Evolutionary conservation across 768 basidiomycete species (phyloP), one percentile per base, ranked within the genome.

Genomic region (Termitomyces sp.): DNA sequence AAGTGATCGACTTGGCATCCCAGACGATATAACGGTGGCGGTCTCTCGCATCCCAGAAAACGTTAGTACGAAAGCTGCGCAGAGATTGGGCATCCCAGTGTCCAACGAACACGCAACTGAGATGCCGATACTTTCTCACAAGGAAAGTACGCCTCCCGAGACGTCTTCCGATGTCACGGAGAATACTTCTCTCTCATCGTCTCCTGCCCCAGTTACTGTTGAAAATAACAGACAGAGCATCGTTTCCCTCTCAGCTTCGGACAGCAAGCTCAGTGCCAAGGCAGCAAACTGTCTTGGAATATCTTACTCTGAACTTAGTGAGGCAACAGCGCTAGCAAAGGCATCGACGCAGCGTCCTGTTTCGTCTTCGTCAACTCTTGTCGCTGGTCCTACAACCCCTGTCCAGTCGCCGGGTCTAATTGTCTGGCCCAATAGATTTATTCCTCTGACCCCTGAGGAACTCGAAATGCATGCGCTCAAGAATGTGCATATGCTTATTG

Each of bases 401-500:
- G 63, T 75, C 44, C 86, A 87, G 64, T 83, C 83, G 1, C 77
- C 84, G 6, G 88, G 88, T 1, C 67, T 90, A 7, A 63, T 89
- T 22, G 68, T 88, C 34, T 80, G 73, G 75, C 83, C 80, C 7
- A 69, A 75, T 24, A 81, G 78, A 6, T 86, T 85, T 65, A 71
- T 88, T 45, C 78, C 84, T 1, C 70, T 85, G 60, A 53, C 74
- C 0, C 75, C 86, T 22, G 63, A 66, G 3, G 87, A 87, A 64
- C 71, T 90, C 34, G 88, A 90, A 70, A 83, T 87, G 82, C 84
- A 88, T 62, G 76, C 82, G n/a, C 84, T 82, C 70, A 86, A 83
- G 68, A 76, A 84, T 63, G 69, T 88, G 47, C 84, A 90, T 63
- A 75, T 76, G 6, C 65, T 90, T 2, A 71, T 90, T 24, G 81